Base-by-base conservation (phyloP, 176 grass and related monocot species). In the Avena atlantica region DNA sequence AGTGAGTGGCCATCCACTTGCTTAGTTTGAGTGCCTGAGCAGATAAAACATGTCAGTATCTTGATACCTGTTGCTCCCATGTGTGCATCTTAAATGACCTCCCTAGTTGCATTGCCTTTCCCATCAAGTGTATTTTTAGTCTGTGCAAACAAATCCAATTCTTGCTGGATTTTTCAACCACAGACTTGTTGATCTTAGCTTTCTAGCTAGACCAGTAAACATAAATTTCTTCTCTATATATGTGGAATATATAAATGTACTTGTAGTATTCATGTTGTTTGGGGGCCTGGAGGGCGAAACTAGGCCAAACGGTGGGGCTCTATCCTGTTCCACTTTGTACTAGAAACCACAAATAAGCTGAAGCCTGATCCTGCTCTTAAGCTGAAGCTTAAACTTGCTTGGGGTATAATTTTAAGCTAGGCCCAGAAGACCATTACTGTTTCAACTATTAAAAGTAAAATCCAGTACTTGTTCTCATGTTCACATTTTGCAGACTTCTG, bases 401-500 rank as follows among this genome's bases (percentile, higher is more conserved):
- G 45, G 44, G 45, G 21, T 42, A 70, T 14, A 70, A 61, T 29
- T 34, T 77, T 62, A 62, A 60, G 31, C 16, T 85, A 34, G 31
- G 31, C 31, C 31, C 31, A 34, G 31, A 34, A 34, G n/a, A 74
- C 56, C 58, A 6, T 29, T 87, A 52, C 20, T 78, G 20, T 56
- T 80, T 84, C 74, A 4, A 5, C 1, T 56, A 74, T 48, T 76
- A 8, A 64, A 67, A 49, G 27, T 25, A 60, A 80, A 81, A 15
- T 80, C 12, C 16, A 34, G 65, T 61, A 36, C 56, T 76, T 88
- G 36, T n/a, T 81, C 40, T 90, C 77, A 34, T 34, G 31, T 34
- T 34, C 31, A 70, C 76, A 81, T 91, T 92, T 85, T 85, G 86
- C 90, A 98, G 97, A 90, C 83, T 90, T 74, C 92, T 76, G 79